phyloP scores from a whole-genome alignment of 768 basidiomycete species.

The Suillus sp. region DNA sequence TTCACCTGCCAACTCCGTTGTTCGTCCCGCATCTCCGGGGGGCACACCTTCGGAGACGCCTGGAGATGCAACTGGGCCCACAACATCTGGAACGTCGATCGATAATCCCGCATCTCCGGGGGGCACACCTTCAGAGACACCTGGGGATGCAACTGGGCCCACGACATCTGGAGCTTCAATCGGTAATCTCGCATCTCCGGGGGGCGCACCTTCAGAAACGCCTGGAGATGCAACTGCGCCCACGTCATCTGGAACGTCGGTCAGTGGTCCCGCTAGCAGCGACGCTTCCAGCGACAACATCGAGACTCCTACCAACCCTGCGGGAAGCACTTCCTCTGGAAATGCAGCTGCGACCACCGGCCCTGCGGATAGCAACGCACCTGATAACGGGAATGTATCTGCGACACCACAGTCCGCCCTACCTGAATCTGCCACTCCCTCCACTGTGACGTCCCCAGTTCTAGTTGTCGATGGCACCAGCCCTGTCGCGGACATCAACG shows the following conservation, averaged over 20 bases:
- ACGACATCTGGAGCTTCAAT: not conserved
- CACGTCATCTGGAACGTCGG: not conserved
- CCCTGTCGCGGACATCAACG: not conserved
- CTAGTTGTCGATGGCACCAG: not conserved
- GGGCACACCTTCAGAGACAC: not conserved
- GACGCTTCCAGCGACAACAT: not conserved
- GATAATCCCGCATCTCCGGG: not conserved
- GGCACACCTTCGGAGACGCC: not conserved
- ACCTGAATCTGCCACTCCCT: not conserved
- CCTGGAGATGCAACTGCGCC: not conserved
- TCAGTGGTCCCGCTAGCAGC: not conserved
- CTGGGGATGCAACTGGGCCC: not conserved
- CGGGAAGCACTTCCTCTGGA: not conserved
- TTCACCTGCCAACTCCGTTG: constrained; percentile 8
- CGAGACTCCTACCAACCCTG: not conserved
- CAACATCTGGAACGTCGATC: not conserved
- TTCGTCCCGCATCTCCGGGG: constrained; percentile 2
- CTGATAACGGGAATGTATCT: not conserved
- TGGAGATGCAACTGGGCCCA: not conserved
- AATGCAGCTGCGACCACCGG: not conserved
- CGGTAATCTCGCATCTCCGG: constrained; percentile 1
- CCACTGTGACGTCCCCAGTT: not conserved
- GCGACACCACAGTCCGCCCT: not conserved
- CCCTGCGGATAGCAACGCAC: not conserved
- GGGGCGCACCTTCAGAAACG: not conserved